Evolutionary conservation across 805 yeast genomes (phyloP).

Genomic region (Blastobotrys attinorum): DNA sequence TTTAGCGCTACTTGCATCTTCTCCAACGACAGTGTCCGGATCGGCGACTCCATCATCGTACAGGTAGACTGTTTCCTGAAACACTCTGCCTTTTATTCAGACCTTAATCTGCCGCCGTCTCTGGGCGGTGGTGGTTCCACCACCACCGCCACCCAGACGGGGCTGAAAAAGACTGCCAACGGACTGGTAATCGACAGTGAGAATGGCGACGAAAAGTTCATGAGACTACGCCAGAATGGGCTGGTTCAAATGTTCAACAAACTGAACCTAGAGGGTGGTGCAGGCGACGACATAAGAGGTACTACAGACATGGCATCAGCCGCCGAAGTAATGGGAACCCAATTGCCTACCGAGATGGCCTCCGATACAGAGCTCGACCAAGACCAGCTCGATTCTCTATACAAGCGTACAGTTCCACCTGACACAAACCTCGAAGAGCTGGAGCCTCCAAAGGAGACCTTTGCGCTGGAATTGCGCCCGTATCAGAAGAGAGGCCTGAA

Average conservation of each 20-base stretch:
- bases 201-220: conserved; percentile 43
- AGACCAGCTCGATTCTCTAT: conserved; percentile 70
- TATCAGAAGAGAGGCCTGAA: conserved; percentile 82
- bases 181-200: conserved; percentile 32
- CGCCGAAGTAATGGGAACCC: conserved; percentile 3
- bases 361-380: conserved; percentile 37
- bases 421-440: conserved; percentile 55
- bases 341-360: neutral
- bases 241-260: conserved; percentile 48
- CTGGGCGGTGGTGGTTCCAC: neutral
- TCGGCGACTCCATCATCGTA: conserved; percentile 70
- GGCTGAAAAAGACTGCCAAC: conserved; percentile 4
- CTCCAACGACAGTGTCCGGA: conserved; percentile 49
- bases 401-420: conserved; percentile 60
- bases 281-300: too few species aligned
- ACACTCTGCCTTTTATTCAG: conserved; percentile 25
- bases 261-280: conserved; percentile 26
- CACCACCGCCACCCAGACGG: neutral
- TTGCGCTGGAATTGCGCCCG: conserved; percentile 52
- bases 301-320: conserved; percentile 8
- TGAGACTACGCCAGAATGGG: conserved; percentile 48
- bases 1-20: conserved; percentile 53
- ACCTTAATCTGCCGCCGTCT: conserved; percentile 13
- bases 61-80: conserved; percentile 60
- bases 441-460: conserved; percentile 49